phyloP scores from a whole-genome alignment of 2,329 filamentous ascomycete species.

The Allantophomopsis cytisporea region DNA sequence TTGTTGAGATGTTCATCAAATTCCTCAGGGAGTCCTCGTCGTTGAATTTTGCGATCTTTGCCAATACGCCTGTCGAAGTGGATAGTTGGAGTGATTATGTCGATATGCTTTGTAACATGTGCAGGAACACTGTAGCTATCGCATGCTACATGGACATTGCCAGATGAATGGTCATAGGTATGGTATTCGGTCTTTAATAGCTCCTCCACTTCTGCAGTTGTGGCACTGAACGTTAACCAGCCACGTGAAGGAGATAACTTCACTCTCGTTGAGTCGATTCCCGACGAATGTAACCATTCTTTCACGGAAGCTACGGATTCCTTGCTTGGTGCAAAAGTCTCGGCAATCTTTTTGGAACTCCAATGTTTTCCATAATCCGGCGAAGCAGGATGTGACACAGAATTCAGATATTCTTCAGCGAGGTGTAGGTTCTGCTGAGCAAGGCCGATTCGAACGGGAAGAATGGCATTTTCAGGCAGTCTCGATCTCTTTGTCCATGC shows the following conservation, averaged over 20 bases:
- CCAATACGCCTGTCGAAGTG: constrained; percentile 14
- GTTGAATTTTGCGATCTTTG: constrained; percentile 1
- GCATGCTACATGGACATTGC: constrained; percentile 20
- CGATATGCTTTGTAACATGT: constrained; percentile 15
- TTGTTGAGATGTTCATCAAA: neutral
- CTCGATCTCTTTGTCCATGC: constrained; percentile 10
- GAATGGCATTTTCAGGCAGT: constrained; percentile 7
- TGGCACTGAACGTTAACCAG: constrained; percentile 19
- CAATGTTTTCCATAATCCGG: constrained; percentile 32
- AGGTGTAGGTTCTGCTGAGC: constrained; percentile 30
- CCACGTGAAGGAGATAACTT: constrained; percentile 23
- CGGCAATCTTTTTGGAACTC: constrained; percentile 25
- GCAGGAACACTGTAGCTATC: constrained; percentile 15
- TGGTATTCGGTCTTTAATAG: constrained; percentile 38
- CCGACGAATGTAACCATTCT: constrained; percentile 37
- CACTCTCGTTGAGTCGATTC: constrained; percentile 32
- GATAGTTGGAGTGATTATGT: constrained; percentile 18
- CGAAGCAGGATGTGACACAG: constrained; percentile 29
- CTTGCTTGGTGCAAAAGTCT: constrained; percentile 25
- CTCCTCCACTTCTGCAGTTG: constrained; percentile 26
- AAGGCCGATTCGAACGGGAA: constrained; percentile 24
- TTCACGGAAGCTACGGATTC: constrained; percentile 34
- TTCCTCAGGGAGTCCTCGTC: constrained; percentile 8
- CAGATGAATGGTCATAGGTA: constrained; percentile 38
- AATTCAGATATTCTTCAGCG: constrained; percentile 27